These are phyloP conservation scores for Coemansia asiatica DNA, from an alignment of 192 early-diverging fungal genomes.

Conservation along the genomic window DNA sequence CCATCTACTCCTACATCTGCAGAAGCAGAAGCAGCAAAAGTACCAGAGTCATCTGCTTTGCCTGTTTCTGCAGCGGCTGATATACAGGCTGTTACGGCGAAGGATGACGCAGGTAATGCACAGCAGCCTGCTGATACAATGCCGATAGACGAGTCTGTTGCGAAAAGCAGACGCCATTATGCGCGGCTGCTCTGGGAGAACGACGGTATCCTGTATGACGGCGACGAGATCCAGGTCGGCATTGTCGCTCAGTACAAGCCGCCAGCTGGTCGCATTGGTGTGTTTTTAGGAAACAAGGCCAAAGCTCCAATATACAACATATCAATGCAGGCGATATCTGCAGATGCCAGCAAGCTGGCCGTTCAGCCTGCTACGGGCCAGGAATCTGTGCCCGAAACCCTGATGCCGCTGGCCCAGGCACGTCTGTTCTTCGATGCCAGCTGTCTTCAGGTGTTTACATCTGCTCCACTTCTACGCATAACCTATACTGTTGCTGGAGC, in stretches of 20 bases:
- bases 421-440: conserved; percentile 73
- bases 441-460: conserved; percentile 62
- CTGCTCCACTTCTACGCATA: conserved; percentile 68
- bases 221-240: conserved; percentile 84
- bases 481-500: conserved; percentile 63
- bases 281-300: conserved; percentile 92
- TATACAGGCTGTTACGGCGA: not conserved
- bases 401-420: conserved; percentile 64
- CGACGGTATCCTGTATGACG: conserved; percentile 93
- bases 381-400: conserved; percentile 67
- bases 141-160: conserved; percentile 9
- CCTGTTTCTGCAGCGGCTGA: not conserved
- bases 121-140: not conserved
- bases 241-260: conserved; percentile 93
- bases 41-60: not conserved
- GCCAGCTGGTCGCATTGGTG: conserved; percentile 81
- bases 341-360: conserved; percentile 52
- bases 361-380: conserved; percentile 63
- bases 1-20: not conserved
- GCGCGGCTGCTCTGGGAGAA: conserved; percentile 64
- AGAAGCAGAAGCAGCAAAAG: not conserved
- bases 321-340: conserved; percentile 57
- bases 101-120: not conserved
- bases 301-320: conserved; percentile 66
- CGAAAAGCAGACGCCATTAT: conserved; percentile 52